Base-by-base conservation (phyloP, 495 filamentous ascomycete species). In the Penicillium verhagenii region DNA sequence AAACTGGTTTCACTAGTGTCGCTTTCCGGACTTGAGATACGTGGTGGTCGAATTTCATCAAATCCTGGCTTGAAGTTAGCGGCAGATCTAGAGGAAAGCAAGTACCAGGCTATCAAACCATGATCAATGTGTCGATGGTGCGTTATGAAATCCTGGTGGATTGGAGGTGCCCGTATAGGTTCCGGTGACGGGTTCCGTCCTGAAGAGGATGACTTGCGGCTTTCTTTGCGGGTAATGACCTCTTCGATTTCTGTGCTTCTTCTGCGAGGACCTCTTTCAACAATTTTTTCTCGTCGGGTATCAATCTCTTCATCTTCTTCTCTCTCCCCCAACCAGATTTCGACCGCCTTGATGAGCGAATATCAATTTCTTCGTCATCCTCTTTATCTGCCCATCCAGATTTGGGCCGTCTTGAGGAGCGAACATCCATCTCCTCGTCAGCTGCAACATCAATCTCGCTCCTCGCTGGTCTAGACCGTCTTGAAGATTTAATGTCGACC, bases 101-200 rank as follows among this genome's bases (percentile, higher is more conserved):
- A 14, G n/a, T 29, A 18, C 2, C 18, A 11, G n/a, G 21, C 3
- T 29, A 26, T n/a, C 59, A 33, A 57, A 72, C 91, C 92, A 72
- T 96, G 90, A 67, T 96, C 89, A 63, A 96, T 89, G 60, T 93
- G 87, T 20, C 87, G 80, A 64, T 94, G 92, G 68, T 92, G 90
- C 2, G 89, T 91, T 53, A 92, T 89, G 40, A 94, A 81, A 63
- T 95, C 88, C 55, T 90, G 83, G 63, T 88, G 85, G 58, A 92
- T 88, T 4, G 83, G 81, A 4, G 88, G 87, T 18, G 82, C 84
- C 57, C 82, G 78, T 63, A 91, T 85, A 3, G 84, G 82, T 37
- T 78, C 75, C 21, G 68, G 65, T 14, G 68, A 65, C 14, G 67
- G 68, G 50, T 59, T 55, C 42, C 64, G 61, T 43, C 59, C 10